A percentile compares a stretch with the other conserved stretches of the same genome.
Conservation (phyloP, 1,284 basidiomycete genomes). For the Trametes hirsuta region DNA sequence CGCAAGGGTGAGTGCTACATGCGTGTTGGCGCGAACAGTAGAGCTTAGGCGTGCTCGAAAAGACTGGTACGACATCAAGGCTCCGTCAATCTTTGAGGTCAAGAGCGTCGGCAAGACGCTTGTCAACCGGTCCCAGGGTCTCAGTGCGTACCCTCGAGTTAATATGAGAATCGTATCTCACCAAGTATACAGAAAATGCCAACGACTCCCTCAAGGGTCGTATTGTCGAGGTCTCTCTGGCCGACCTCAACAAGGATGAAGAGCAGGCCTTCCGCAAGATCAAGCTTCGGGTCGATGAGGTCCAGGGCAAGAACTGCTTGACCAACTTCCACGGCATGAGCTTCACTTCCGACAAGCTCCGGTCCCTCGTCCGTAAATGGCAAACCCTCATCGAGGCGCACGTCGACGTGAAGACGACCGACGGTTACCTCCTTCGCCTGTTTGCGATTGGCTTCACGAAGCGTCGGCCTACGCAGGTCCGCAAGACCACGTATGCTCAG, state of each 20-base stretch:
- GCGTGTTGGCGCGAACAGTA: neutral
- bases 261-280: constrained; percentile 99
- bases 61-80: constrained; percentile 99
- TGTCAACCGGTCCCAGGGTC: constrained; percentile 96
- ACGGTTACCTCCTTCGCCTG: constrained; percentile 98
- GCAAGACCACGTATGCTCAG: constrained; percentile 99
- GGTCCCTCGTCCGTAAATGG: constrained; percentile 99
- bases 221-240: constrained; percentile 95
- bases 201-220: constrained; percentile 99
- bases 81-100: constrained; percentile 97
- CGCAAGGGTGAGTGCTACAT: constrained; percentile 78
- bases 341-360: constrained; percentile 99
- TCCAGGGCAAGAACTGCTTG: constrained; percentile 99
- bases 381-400: constrained; percentile 99
- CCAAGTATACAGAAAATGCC: constrained; percentile 80
- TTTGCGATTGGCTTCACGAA: constrained; percentile 99
- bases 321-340: constrained; percentile 99
- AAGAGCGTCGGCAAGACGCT: constrained; percentile 99
- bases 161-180: constrained; percentile 9
- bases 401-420: constrained; percentile 98
- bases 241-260: constrained; percentile 99
- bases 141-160: constrained; percentile 73
- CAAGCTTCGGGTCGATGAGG: constrained; percentile 96
- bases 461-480: constrained; percentile 94
- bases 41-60: neutral